phyloP scores from a whole-genome alignment of 164 flowering plant genomes.

The Nymphaea thermarum region DNA sequence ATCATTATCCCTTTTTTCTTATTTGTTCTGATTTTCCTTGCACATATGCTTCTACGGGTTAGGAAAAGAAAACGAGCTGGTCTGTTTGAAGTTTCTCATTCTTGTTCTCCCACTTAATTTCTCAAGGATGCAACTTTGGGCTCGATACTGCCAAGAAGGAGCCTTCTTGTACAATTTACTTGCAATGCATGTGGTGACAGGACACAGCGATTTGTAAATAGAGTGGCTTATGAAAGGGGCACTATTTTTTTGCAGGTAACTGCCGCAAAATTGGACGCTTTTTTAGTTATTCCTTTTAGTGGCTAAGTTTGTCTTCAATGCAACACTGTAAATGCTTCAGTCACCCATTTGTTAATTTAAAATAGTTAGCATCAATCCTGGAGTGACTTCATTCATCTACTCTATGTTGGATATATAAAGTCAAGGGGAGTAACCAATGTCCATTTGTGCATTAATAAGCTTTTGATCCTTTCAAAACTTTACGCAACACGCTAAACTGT shows the following conservation, averaged over 20 bases:
- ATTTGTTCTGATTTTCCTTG: background rate
- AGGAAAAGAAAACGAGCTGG: background rate
- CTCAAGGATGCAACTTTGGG: slow-evolving; percentile 42
- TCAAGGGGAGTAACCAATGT: no score
- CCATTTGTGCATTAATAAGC: no score
- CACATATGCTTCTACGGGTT: background rate
- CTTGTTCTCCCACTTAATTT: background rate
- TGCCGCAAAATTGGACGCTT: no score
- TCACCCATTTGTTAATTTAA: no score
- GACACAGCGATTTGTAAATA: slow-evolving; percentile 56
- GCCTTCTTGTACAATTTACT: slow-evolving; percentile 65
- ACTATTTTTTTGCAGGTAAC: slow-evolving; percentile 78
- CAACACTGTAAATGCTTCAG: no score
- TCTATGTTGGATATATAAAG: no score
- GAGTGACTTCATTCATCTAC: no score
- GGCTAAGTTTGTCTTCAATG: no score
- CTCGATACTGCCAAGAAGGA: slow-evolving; percentile 68
- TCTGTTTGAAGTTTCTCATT: background rate
- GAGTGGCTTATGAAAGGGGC: slow-evolving; percentile 80
- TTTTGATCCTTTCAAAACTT: no score
- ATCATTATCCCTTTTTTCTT: background rate
- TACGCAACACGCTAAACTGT: no score
- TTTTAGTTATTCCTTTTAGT: no score
- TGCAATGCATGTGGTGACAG: slow-evolving; percentile 73
- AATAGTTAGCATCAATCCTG: no score